Evolutionary conservation across 306 rosid species (phyloP), one percentile per base, ranked within the genome.

Genomic region (Sphenostylis stenocarpa): DNA sequence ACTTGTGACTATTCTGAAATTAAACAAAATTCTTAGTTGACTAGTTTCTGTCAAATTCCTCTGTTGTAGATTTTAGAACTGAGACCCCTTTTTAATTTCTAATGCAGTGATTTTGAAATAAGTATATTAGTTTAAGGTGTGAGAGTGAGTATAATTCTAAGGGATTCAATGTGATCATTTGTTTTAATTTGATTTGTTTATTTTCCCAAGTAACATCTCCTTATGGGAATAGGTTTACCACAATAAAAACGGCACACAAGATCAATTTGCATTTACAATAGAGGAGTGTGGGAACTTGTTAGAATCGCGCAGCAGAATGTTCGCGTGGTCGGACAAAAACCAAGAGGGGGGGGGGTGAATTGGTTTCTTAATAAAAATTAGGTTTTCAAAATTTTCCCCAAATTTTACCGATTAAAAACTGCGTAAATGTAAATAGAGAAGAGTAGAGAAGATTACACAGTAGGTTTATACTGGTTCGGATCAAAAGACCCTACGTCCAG

Each of bases 201-300:
- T 34, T 26, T 72, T 31, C 43, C 1, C 71, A 86, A 87, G 89
- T 86, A 53, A 86, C 89, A 24, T 80, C 87, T 48, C 89, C 89
- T 41, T 81, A 63, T 58, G 89, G 89, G 43, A 86, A 81, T 49
- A 74, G 43, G 84, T 86, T 65, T 76, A 86, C 77, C 77, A 83
- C 23, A 70, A 73, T 17, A 82, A 86, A 74, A 86, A 86, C 60
- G 87, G 21, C 2, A 83, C 87, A n/a, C 85, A 86, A 16, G 89
- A 87, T 38, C 87, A 83, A 63, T 86, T 83, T 69, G 89, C 87
- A 49, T 86, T 86, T 77, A 83, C 89, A 33, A 74, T 87, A 3
- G n/a, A 77, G 2, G 89, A 86, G 77, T 64, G 62, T 70, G 89
- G 89, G 47, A 81, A 6, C 74, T 86, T n/a, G n/a, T n/a, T n/a